Evolutionary conservation across 2,329 filamentous ascomycete species (phyloP).

Genomic region (Colletotrichum kahawae): DNA sequence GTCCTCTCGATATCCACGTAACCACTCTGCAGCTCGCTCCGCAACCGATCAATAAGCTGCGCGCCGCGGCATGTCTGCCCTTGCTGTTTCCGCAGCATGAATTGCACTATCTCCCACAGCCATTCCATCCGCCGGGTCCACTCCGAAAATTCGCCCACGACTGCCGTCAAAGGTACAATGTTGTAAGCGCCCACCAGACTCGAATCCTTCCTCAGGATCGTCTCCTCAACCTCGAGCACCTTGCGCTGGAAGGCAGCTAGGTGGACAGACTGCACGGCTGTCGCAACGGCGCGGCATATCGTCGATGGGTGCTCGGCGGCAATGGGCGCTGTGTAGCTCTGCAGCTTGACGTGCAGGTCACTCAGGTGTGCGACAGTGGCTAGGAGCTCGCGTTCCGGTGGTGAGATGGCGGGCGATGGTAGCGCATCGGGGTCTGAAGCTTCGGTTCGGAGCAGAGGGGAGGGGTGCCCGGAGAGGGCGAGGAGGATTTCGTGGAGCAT

Average conservation of each 20-base stretch:
- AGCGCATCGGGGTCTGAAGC: constrained; percentile 49
- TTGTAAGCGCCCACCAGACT: constrained; percentile 87
- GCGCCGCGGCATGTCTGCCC: constrained; percentile 65
- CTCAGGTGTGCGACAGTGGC: constrained; percentile 78
- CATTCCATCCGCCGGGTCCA: constrained; percentile 88
- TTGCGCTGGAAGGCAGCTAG: constrained; percentile 82
- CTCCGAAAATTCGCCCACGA: constrained; percentile 83
- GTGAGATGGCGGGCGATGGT: constrained; percentile 62
- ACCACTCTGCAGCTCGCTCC: constrained; percentile 81
- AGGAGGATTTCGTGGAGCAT: constrained; percentile 99
- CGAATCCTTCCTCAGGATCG: constrained; percentile 78
- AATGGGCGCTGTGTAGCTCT: constrained; percentile 69
- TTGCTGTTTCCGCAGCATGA: constrained; percentile 59
- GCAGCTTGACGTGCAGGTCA: constrained; percentile 76
- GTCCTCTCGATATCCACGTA: constrained; percentile 85
- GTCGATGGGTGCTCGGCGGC: constrained; percentile 75
- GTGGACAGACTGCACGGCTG: constrained; percentile 75
- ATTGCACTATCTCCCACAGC: constrained; percentile 76
- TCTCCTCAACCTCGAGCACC: constrained; percentile 82
- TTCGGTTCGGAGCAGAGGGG: constrained; percentile 75
- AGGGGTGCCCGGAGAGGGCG: constrained; percentile 92
- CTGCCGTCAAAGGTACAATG: constrained; percentile 86
- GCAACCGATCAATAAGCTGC: constrained; percentile 76
- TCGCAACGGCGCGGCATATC: constrained; percentile 86
- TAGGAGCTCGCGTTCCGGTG: constrained; percentile 83